Base-by-base conservation (phyloP, 805 yeast genomes). In the Torulaspora gathmanii region DNA sequence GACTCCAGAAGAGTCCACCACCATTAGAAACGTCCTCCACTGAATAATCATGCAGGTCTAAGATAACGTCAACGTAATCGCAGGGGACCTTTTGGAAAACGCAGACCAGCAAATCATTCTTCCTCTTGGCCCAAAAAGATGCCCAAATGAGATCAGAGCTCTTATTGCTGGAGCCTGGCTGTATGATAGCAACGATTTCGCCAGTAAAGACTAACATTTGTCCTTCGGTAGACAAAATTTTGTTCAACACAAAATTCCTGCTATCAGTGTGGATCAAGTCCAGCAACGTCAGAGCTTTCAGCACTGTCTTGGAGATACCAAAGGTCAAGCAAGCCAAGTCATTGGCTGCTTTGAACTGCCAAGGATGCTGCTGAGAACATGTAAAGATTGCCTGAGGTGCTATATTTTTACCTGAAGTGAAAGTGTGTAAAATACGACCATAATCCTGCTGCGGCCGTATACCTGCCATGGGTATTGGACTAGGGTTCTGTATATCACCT, bases 321-420 rank as follows among this genome's bases (percentile, higher is more conserved):
- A 90, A 86, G 70, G 86, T 80, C 47, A 88, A 71, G 58, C 95
- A 86, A 0, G 96, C 95, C 52, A 89, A 70, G 65, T 90, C 97
- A 61, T 91, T 90, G 12, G 95, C 88, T 5, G 95, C 90, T 56
- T 78, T 79, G 40, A 90, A 75, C 22, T 71, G 68, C 90, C 93
- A 90, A 0, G 97, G 97, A 38, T 76, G 74, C 11, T 75, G 78
- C 19, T 76, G 69, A 2, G 79, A 80, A 39, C 95, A 86, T 0
- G 96, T 87, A 61, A 90, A 82, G 10, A 89, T 82, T 0, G 96
- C 93, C 58, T 87, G 93, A 9, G 91, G 91, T 1, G 79, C 71
- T 0, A 83, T 69, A 47, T 81, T 82, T 55, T 85, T 88, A 2
- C 85, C 81, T 0, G 89, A 75, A 0, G 87, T 74, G 49, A 80